A percentile compares a stretch with the other conserved stretches of the same genome.
Evolutionary conservation across 2,329 filamentous ascomycete species (phyloP).

Genomic region (Verticillium dahliae): DNA sequence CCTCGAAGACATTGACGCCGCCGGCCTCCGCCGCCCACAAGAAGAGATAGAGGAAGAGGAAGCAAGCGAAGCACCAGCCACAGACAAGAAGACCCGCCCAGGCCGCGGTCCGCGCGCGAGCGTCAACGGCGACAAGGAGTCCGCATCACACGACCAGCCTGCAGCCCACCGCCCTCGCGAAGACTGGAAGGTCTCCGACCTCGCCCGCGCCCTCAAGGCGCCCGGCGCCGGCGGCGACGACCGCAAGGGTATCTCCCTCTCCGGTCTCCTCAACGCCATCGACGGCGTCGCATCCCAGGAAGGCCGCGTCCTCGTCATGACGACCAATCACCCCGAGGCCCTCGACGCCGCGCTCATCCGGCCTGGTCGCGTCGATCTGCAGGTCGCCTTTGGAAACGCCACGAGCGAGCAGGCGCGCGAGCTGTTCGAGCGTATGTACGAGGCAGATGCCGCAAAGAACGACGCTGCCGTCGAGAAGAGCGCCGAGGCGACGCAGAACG

Average conservation of each 20-base stretch:
- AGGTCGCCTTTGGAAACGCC: constrained; percentile 15
- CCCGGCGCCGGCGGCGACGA: constrained; percentile 21
- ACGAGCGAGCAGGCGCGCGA: constrained; percentile 43
- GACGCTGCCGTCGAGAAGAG: not conserved
- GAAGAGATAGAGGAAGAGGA: constrained; percentile 19
- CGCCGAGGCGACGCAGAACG: constrained; percentile 3
- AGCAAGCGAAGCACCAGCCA: not conserved
- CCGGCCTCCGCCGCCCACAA: constrained; percentile 44
- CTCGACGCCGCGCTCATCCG: constrained; percentile 69
- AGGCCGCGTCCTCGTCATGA: constrained; percentile 75
- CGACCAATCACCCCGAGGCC: constrained; percentile 68
- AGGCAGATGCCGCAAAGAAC: constrained; percentile 18
- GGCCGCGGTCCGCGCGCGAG: not conserved
- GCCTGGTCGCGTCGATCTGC: constrained; percentile 36
- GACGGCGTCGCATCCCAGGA: constrained; percentile 77
- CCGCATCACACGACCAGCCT: not conserved
- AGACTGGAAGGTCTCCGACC: constrained; percentile 31
- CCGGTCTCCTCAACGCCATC: constrained; percentile 75
- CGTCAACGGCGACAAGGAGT: not conserved
- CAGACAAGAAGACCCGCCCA: constrained; percentile 11
- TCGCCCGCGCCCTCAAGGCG: constrained; percentile 33
- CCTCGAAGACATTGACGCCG: constrained; percentile 64
- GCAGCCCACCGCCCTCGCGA: not conserved
- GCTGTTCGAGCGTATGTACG: constrained; percentile 57
- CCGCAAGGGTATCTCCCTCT: constrained; percentile 60